A percentile compares a stretch with the other conserved stretches of the same genome.
Evolutionary conservation across 148 eudicot species (phyloP).

Genomic region (Limonium bicolor): DNA sequence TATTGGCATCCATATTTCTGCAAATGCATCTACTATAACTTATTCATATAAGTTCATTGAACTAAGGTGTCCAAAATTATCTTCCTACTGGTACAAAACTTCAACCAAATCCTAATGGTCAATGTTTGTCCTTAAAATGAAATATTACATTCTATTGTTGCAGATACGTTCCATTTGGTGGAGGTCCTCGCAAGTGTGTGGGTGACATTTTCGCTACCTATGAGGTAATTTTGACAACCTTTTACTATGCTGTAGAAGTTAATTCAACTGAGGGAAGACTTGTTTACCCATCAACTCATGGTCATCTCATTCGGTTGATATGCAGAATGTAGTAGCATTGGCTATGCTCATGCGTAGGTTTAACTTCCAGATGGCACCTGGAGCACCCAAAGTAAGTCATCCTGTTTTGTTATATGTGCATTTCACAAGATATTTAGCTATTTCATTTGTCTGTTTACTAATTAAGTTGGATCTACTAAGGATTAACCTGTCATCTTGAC

Average conservation of each 20-base stretch:
- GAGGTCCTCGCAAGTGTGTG: conserved; percentile 93
- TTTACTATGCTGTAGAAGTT: not conserved
- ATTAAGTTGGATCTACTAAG: no score
- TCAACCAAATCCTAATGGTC: not conserved
- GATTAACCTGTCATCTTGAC: no score
- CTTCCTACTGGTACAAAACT: not conserved
- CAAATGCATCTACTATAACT: no score
- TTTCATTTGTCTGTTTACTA: no score
- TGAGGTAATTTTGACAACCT: conserved; percentile 41
- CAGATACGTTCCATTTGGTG: conserved; percentile 96
- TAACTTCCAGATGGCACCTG: conserved; percentile 78
- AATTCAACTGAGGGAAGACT: not conserved
- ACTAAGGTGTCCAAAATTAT: no score
- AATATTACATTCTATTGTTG: conserved; percentile 5
- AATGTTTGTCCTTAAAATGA: not conserved
- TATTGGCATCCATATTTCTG: no score
- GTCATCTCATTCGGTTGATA: not conserved
- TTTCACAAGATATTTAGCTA: no score
- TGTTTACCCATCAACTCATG: not conserved
- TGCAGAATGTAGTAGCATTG: conserved; percentile 78
- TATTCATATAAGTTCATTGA: no score
- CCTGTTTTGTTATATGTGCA: not conserved
- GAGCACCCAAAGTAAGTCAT: conserved; percentile 82
- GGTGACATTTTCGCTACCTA: conserved; percentile 93
- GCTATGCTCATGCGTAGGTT: conserved; percentile 89